Percentiles rank a stretch among this genome's conserved stretches.
phyloP scores from a whole-genome alignment of 2,329 filamentous ascomycete genomes.

The Allantophomopsis cytisporea region DNA sequence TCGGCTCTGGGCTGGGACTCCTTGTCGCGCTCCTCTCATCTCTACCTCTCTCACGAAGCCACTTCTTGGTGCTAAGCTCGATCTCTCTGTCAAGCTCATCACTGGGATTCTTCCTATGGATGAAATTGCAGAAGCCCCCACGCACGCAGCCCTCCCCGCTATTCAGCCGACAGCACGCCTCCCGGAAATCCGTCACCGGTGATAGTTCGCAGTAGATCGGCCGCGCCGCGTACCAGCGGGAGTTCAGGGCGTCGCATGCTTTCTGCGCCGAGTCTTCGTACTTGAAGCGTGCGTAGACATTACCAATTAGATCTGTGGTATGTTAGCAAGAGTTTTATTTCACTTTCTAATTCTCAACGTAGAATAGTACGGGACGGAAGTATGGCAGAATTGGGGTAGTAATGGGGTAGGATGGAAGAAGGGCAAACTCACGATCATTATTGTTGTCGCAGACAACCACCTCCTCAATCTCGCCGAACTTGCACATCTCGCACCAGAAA shows the following conservation, averaged over 20 bases:
- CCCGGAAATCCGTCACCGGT: slow-evolving; percentile 94
- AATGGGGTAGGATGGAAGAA: background rate
- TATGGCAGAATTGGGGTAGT: background rate
- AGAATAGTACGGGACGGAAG: background rate
- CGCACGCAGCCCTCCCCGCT: slow-evolving; percentile 89
- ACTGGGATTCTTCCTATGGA: slow-evolving; percentile 89
- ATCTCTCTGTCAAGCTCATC: slow-evolving; percentile 82
- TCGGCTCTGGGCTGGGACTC: slow-evolving; percentile 78
- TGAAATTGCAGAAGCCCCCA: slow-evolving; percentile 98
- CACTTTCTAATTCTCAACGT: too few relatives aligned
- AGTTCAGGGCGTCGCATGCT: slow-evolving; percentile 89
- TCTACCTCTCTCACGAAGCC: slow-evolving; percentile 72
- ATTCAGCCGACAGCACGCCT: slow-evolving; percentile 93
- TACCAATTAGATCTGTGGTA: slow-evolving; percentile 73
- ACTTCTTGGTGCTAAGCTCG: slow-evolving; percentile 86
- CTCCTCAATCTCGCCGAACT: slow-evolving; percentile 95
- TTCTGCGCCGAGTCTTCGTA: slow-evolving; percentile 94
- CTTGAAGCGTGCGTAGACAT: slow-evolving; percentile 99
- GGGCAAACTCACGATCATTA: slow-evolving; percentile 65
- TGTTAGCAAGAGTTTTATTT: background rate
- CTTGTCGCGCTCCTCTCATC: slow-evolving; percentile 72
- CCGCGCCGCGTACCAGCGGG: slow-evolving; percentile 89
- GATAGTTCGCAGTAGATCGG: slow-evolving; percentile 97
- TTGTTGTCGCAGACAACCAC: slow-evolving; percentile 99
- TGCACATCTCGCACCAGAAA: slow-evolving; percentile 99